Percentiles rank a stretch among this genome's conserved stretches.
phyloP scores from a whole-genome alignment of 306 rosid species.

The Pyrus betulifolia region DNA sequence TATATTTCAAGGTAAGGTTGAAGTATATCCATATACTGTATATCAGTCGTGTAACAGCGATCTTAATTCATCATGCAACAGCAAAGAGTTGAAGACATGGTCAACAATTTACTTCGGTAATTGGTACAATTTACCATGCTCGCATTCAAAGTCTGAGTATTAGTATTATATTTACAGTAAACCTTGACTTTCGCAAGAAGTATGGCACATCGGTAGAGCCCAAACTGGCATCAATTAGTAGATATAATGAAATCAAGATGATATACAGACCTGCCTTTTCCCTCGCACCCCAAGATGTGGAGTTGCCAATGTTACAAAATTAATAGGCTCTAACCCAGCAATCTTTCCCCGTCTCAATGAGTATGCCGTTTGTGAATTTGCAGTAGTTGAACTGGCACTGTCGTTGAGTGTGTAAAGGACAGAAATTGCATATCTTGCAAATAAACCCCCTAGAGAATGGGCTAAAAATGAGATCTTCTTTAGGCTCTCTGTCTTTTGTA shows the following conservation, averaged over 20 bases:
- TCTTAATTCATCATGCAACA: not conserved
- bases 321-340: constrained; percentile 87
- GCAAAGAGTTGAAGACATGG: too few relatives aligned
- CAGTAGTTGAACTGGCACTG: constrained; percentile 15
- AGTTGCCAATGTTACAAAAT: constrained; percentile 87
- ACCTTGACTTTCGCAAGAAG: not conserved
- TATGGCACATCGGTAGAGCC: not conserved
- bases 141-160: too few relatives aligned
- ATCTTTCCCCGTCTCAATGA: constrained; percentile 51
- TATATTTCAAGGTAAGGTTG: not conserved
- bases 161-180: too few relatives aligned
- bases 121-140: too few relatives aligned
- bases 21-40: not conserved
- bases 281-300: constrained; percentile 98
- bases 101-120: too few relatives aligned
- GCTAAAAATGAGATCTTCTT: constrained; percentile 86
- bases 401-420: constrained; percentile 56
- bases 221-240: not conserved
- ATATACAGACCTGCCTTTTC: constrained; percentile 68
- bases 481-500: constrained; percentile 56
- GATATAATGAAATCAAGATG: constrained; percentile 1
- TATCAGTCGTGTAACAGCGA: not conserved
- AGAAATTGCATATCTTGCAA: constrained; percentile 81
- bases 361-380: constrained; percentile 22
- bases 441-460: constrained; percentile 94